These are phyloP conservation scores for Plantago elongata DNA, from an alignment of 257 asterid genomes.

Conservation along the genomic window DNA sequence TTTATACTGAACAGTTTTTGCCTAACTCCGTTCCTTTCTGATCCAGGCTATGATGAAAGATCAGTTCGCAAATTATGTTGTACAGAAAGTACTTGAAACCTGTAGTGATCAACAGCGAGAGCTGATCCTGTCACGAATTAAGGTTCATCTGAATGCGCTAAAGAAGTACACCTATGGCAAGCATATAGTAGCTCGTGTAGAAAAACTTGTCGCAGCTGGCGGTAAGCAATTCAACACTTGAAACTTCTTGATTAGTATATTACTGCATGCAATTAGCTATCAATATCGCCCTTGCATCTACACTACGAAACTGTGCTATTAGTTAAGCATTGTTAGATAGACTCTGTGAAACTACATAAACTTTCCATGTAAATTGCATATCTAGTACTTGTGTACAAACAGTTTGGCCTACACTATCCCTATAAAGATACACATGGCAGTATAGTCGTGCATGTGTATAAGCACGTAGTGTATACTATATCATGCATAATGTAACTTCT, in stretches of 20 bases:
- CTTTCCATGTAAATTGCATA: too few species aligned
- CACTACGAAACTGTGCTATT: too few species aligned
- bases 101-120: slow-evolving; percentile 81
- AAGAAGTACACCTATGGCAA: slow-evolving; percentile 83
- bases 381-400: too few species aligned
- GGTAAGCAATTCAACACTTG: slow-evolving; percentile 29
- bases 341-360: too few species aligned
- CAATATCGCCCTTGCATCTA: background rate
- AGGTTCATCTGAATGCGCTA: slow-evolving; percentile 72
- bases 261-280: background rate
- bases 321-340: too few species aligned
- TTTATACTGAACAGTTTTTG: too few species aligned
- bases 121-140: slow-evolving; percentile 64
- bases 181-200: slow-evolving; percentile 83
- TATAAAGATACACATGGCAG: too few species aligned
- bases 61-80: slow-evolving; percentile 79
- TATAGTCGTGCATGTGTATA: too few species aligned
- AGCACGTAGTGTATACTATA: too few species aligned
- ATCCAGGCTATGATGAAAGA: slow-evolving; percentile 87
- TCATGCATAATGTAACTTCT: too few species aligned
- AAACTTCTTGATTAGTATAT: background rate
- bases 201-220: slow-evolving; percentile 83
- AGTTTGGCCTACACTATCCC: too few species aligned
- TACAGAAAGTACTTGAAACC: slow-evolving; percentile 81
- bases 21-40: background rate